Percentiles rank a stretch among this genome's conserved stretches.
phyloP scores from a whole-genome alignment of 2,329 filamentous ascomycete genomes.

The Trichoderma afroharzianum region DNA sequence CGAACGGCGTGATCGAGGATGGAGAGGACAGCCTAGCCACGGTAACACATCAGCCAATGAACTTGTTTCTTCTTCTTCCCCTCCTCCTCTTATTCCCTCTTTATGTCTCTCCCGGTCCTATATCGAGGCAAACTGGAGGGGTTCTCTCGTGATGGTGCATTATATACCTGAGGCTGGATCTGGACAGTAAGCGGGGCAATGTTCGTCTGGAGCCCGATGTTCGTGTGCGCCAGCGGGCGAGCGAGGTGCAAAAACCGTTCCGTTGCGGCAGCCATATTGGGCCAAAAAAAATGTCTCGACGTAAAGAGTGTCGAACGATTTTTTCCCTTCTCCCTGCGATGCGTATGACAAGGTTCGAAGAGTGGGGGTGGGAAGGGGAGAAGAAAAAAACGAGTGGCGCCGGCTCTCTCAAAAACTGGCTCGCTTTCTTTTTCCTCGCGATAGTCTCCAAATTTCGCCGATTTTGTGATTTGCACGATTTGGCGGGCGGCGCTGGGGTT shows the following conservation, averaged over 20 bases:
- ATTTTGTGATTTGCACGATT: conserved; percentile 42
- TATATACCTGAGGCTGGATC: conserved; percentile 86
- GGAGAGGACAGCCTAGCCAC: conserved; percentile 61
- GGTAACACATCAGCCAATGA: conserved; percentile 11
- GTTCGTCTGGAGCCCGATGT: conserved; percentile 74
- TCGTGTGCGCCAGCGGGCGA: conserved; percentile 80
- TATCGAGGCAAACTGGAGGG: conserved; percentile 1
- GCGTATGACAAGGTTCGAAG: conserved; percentile 7
- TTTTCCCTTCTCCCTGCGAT: neutral
- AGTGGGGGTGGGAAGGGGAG: conserved; percentile 18
- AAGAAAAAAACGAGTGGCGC: conserved; percentile 24
- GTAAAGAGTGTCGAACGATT: conserved; percentile 11
- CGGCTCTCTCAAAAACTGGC: conserved; percentile 23
- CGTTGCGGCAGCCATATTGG: conserved; percentile 74
- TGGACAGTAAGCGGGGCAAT: conserved; percentile 90
- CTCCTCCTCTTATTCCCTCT: neutral
- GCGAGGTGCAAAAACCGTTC: conserved; percentile 93
- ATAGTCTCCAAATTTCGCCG: conserved; percentile 38
- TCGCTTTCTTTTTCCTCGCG: conserved; percentile 26
- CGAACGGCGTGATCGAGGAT: conserved; percentile 92
- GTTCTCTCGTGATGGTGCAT: conserved; percentile 20
- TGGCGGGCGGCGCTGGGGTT: conserved; percentile 44
- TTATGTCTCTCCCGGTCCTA: neutral
- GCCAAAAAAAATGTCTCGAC: conserved; percentile 29
- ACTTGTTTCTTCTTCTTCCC: neutral